phyloP scores from a whole-genome alignment of 148 eudicot species.

The Mesembryanthemum crystallinum region DNA sequence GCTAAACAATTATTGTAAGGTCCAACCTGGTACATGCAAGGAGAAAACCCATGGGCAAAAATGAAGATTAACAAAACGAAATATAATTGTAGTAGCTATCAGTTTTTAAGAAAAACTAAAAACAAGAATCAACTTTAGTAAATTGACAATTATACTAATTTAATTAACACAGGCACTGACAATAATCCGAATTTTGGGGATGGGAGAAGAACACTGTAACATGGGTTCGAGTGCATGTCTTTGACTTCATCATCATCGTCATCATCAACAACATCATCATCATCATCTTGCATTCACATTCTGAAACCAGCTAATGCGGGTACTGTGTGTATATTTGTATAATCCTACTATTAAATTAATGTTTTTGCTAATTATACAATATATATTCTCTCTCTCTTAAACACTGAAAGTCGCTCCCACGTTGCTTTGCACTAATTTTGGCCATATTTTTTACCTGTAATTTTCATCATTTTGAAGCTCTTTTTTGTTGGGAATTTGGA shows the following conservation, averaged over 20 bases:
- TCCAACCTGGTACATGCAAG: not conserved
- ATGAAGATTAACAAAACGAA: not conserved
- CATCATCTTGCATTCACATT: conserved; percentile 3
- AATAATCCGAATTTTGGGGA: not conserved
- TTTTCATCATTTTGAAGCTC: conserved; percentile 14
- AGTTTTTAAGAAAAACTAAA: not conserved
- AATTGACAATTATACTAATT: not conserved
- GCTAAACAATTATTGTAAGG: not conserved
- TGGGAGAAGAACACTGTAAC: not conserved
- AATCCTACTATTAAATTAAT: not conserved
- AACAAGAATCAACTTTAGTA: not conserved
- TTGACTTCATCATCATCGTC: conserved; percentile 6
- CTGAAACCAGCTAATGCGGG: conserved; percentile 3
- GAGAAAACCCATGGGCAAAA: not conserved
- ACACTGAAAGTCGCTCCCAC: conserved; percentile 47
- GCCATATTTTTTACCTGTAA: conserved; percentile 23
- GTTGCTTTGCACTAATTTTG: conserved; percentile 42
- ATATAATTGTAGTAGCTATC: not conserved
- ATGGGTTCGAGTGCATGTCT: not conserved
- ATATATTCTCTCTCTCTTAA: conserved; percentile 10
- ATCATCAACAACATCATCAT: conserved; percentile 12
- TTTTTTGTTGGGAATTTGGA: conserved; percentile 3
- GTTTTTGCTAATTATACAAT: not conserved
- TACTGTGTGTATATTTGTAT: not conserved
- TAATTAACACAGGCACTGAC: not conserved